Evolutionary conservation across 139 green algal species (phyloP).

Genomic region (Yamagishiella unicocca): DNA sequence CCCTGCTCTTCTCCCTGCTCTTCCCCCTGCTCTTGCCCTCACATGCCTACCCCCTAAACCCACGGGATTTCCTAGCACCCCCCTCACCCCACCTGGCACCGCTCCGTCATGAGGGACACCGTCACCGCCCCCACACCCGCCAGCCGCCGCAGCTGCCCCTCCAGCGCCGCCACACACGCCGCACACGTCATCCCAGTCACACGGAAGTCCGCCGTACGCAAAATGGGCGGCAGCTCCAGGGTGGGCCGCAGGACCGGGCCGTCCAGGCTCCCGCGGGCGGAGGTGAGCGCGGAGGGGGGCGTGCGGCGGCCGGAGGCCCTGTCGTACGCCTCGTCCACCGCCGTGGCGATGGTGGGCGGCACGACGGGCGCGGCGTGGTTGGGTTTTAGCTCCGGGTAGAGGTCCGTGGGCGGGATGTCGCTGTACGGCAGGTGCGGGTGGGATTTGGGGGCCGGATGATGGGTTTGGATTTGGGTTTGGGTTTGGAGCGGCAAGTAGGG

Average conservation of each 20-base stretch:
- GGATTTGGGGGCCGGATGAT: no score
- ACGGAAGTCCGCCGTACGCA: constrained; percentile 25
- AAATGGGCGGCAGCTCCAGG: constrained; percentile 21
- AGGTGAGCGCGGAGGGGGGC: background rate
- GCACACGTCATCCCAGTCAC: constrained; percentile 50
- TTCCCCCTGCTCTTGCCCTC: no score
- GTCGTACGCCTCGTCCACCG: background rate
- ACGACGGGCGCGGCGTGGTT: background rate
- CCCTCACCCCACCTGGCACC: background rate
- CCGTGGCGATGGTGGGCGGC: background rate
- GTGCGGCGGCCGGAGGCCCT: background rate
- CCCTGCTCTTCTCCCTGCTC: no score
- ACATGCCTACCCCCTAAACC: no score
- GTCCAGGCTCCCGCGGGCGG: background rate
- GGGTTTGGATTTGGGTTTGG: no score
- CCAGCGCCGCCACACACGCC: constrained; percentile 20
- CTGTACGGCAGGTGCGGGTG: no score
- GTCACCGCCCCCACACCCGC: constrained; percentile 10
- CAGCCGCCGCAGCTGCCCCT: constrained; percentile 10
- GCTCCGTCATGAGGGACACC: constrained; percentile 48
- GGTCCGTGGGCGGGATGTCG: no score
- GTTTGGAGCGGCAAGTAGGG: no score
- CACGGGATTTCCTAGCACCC: background rate
- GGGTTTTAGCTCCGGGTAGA: no score
- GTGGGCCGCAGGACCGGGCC: background rate